Percentiles rank a stretch among this genome's conserved stretches.
Conservation (phyloP, 495 filamentous ascomycete species). For the Bacidia gigantensis region DNA sequence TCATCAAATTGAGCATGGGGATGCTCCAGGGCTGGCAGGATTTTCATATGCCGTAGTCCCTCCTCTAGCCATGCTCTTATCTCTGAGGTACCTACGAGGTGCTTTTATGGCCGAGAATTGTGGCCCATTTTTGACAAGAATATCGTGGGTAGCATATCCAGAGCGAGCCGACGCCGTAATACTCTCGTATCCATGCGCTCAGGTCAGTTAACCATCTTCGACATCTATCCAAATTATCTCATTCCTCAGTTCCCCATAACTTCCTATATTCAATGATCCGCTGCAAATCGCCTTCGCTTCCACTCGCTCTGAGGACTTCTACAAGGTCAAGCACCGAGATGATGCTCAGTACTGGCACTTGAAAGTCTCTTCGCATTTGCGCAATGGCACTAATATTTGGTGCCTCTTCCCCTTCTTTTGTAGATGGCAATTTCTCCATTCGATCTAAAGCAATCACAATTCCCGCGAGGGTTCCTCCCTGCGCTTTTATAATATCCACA, state of each 20-base stretch:
- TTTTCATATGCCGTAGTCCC: too few relatives aligned
- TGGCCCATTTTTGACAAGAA: too few relatives aligned
- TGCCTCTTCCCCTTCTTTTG: constrained; percentile 37
- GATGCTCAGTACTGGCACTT: constrained; percentile 35
- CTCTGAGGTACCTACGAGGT: too few relatives aligned
- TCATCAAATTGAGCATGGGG: too few relatives aligned
- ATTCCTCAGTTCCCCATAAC: constrained; percentile 41
- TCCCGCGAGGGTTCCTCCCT: constrained; percentile 71
- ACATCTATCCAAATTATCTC: constrained; percentile 5
- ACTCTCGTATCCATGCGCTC: too few relatives aligned
- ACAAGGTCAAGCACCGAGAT: constrained; percentile 65
- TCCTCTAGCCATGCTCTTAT: too few relatives aligned
- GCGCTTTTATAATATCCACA: constrained; percentile 62
- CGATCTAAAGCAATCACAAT: constrained; percentile 82
- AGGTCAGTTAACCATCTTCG: too few relatives aligned
- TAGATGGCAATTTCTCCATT: constrained; percentile 58
- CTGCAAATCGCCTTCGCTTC: constrained; percentile 48
- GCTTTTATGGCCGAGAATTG: too few relatives aligned
- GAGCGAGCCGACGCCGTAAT: too few relatives aligned
- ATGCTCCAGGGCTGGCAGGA: too few relatives aligned
- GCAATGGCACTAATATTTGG: constrained; percentile 58
- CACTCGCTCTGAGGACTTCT: constrained; percentile 36
- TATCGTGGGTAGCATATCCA: too few relatives aligned
- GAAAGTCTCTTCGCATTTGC: constrained; percentile 55
- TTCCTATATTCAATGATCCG: constrained; percentile 63